Percentiles rank a stretch among this genome's conserved stretches.
phyloP scores from a whole-genome alignment of 345 rosid species.

The Syzygium oleosum region DNA sequence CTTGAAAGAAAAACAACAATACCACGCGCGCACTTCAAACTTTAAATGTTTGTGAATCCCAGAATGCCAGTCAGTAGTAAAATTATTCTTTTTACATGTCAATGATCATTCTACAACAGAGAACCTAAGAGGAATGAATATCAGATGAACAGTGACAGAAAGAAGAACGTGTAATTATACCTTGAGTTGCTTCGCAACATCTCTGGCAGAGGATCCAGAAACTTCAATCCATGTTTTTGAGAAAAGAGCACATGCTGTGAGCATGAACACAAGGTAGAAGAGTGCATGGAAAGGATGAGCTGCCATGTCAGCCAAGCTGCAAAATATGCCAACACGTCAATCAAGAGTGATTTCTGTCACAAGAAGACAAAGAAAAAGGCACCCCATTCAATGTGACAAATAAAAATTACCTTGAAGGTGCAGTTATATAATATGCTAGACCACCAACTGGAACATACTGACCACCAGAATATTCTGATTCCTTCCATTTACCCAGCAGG shows the following conservation, averaged over 20 bases:
- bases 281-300: constrained; percentile 90
- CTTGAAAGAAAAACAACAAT: background rate
- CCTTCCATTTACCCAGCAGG: constrained; percentile 77
- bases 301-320: constrained; percentile 86
- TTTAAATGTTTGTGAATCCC: background rate
- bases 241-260: constrained; percentile 79
- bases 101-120: background rate
- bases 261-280: constrained; percentile 74
- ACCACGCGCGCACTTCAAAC: background rate
- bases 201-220: constrained; percentile 78
- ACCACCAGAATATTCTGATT: constrained; percentile 71
- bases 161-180: background rate
- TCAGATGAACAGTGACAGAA: background rate
- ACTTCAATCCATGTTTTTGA: constrained; percentile 92
- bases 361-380: background rate
- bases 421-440: constrained; percentile 71
- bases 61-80: background rate
- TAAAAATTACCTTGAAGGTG: constrained; percentile 61
- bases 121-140: background rate
- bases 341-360: background rate
- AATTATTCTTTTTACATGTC: background rate
- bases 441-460: constrained; percentile 77
- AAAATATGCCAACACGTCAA: background rate
- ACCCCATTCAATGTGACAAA: background rate
- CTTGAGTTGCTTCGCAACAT: constrained; percentile 84